Conservation (phyloP, 2,329 filamentous ascomycete species). For the Helicocarpus griseus region DNA sequence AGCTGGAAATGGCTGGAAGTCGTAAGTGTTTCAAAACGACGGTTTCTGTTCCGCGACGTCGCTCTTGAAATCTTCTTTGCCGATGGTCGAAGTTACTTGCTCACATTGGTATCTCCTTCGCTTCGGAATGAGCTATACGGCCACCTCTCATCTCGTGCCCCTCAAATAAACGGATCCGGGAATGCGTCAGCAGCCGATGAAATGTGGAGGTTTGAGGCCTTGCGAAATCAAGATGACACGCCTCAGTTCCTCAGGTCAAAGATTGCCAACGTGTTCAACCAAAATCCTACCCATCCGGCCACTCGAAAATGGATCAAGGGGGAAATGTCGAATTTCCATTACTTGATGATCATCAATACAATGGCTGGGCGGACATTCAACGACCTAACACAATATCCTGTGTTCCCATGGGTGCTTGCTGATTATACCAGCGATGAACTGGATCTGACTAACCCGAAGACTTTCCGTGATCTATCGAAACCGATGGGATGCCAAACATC, state of each 20-base stretch:
- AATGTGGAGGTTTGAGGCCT: slow-evolving; percentile 79
- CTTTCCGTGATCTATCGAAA: slow-evolving; percentile 84
- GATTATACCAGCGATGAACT: slow-evolving; percentile 93
- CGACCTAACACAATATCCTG: slow-evolving; percentile 93
- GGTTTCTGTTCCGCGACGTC: slow-evolving; percentile 91
- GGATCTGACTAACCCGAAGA: slow-evolving; percentile 71
- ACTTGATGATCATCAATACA: slow-evolving; percentile 96
- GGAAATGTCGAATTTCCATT: slow-evolving; percentile 97
- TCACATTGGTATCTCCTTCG: slow-evolving; percentile 68
- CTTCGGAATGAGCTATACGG: slow-evolving; percentile 71
- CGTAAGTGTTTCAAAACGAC: slow-evolving; percentile 88
- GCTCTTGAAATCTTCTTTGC: slow-evolving; percentile 97
- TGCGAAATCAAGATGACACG: slow-evolving; percentile 57
- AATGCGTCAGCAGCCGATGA: slow-evolving; percentile 71
- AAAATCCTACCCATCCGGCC: slow-evolving; percentile 68
- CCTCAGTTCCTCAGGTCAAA: slow-evolving; percentile 69
- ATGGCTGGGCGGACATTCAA: slow-evolving; percentile 97
- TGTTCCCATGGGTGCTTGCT: slow-evolving; percentile 94
- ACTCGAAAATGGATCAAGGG: slow-evolving; percentile 86
- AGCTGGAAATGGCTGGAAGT: slow-evolving; percentile 93
- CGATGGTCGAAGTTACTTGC: slow-evolving; percentile 85
- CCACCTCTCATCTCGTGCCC: slow-evolving; percentile 67
- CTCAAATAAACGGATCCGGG: slow-evolving; percentile 63
- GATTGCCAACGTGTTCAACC: slow-evolving; percentile 85
- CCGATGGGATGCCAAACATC: slow-evolving; percentile 89